phyloP scores from a whole-genome alignment of 805 yeast genomes.

The Wickerhamomyces canadensis region DNA sequence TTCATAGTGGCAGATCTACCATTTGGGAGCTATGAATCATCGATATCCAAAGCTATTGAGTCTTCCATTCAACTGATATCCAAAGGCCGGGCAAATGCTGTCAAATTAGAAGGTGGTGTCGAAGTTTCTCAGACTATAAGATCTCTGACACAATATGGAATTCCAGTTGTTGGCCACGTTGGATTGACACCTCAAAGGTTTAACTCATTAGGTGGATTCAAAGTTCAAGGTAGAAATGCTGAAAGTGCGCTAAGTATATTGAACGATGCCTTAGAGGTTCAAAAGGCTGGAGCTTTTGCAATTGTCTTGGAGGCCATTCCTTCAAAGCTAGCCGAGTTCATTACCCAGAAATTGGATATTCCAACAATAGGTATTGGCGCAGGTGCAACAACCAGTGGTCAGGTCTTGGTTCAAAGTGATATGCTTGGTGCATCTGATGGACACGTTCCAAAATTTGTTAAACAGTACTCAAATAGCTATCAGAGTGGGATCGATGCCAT shows the following conservation, averaged over 20 bases:
- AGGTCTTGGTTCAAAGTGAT: slow-evolving; percentile 85
- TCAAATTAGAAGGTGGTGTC: slow-evolving; percentile 81
- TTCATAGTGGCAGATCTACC: slow-evolving; percentile 83
- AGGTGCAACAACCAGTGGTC: slow-evolving; percentile 79
- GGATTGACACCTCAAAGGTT: slow-evolving; percentile 91
- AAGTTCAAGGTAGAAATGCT: slow-evolving; percentile 69
- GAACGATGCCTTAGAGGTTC: slow-evolving; percentile 64
- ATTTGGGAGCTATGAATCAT: slow-evolving; percentile 75
- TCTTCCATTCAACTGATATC: slow-evolving; percentile 52
- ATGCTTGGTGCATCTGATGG: slow-evolving; percentile 66
- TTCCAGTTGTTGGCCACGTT: slow-evolving; percentile 87
- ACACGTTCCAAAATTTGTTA: slow-evolving; percentile 66
- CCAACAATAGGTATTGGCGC: slow-evolving; percentile 98
- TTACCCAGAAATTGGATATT: slow-evolving; percentile 53
- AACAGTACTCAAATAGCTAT: slow-evolving; percentile 53
- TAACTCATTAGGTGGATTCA: slow-evolving; percentile 78
- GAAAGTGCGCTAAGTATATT: slow-evolving; percentile 50
- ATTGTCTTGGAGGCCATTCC: slow-evolving; percentile 87
- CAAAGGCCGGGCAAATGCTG: slow-evolving; percentile 53
- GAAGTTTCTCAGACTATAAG: slow-evolving; percentile 48
- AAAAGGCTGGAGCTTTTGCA: slow-evolving; percentile 71
- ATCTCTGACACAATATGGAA: slow-evolving; percentile 60
- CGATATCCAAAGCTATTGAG: slow-evolving; percentile 55
- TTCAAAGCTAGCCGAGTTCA: slow-evolving; percentile 53
- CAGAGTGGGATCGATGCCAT: slow-evolving; percentile 47